Conservation (phyloP, 495 filamentous ascomycete species). For the Aspergillus biplanus region DNA sequence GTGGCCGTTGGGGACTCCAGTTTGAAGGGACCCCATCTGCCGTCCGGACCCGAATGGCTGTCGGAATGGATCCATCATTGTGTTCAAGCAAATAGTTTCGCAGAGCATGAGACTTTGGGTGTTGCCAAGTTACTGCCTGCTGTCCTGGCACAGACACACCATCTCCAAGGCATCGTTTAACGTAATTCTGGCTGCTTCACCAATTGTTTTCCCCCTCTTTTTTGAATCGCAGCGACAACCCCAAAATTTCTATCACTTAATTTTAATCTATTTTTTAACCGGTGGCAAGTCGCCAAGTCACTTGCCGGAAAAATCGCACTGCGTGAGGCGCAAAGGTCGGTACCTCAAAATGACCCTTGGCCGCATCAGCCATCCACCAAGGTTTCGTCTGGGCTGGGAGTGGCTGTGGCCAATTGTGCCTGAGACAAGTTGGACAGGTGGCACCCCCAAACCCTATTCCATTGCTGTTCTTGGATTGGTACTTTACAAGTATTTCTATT, state of each 20-base stretch:
- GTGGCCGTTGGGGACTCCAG: constrained; percentile 6
- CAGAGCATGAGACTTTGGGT: background rate
- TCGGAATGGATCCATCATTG: constrained; percentile 6
- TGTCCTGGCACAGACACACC: background rate
- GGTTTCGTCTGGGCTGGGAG: constrained; percentile 2
- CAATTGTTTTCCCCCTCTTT: background rate
- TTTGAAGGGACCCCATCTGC: constrained; percentile 6
- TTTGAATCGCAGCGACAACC: background rate
- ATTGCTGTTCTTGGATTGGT: background rate
- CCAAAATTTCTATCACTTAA: background rate
- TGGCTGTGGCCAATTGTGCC: constrained; percentile 8
- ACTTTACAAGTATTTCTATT: constrained; percentile 1
- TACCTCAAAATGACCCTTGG: constrained; percentile 15
- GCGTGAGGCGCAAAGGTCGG: constrained; percentile 9
- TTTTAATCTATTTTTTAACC: background rate
- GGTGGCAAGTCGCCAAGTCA: background rate
- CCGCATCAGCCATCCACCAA: constrained; percentile 6
- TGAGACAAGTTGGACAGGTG: constrained; percentile 1
- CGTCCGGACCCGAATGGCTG: constrained; percentile 20
- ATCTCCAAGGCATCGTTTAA: background rate
- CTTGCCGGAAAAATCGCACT: constrained; percentile 7
- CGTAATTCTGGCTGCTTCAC: too few relatives aligned
- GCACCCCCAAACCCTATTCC: background rate
- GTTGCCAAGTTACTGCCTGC: constrained; percentile 3
- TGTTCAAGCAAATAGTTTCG: constrained; percentile 9